phyloP scores from a whole-genome alignment of 1,284 basidiomycete species.

The Marasmius fiardii region DNA sequence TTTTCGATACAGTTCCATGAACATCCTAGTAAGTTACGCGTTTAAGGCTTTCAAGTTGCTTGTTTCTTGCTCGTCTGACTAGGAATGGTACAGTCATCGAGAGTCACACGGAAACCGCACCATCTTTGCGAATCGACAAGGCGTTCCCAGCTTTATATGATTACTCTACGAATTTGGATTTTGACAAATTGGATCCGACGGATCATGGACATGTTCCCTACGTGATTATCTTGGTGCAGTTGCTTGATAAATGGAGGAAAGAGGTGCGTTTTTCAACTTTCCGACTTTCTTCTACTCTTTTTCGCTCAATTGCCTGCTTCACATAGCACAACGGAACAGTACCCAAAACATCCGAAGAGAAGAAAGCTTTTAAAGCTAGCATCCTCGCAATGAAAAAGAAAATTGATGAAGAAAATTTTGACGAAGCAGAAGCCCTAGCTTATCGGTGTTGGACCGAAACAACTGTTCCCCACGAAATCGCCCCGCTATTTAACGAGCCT shows the following conservation, averaged over 20 bases:
- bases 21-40: slow-evolving; percentile 63
- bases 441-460: slow-evolving; percentile 73
- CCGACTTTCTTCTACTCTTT: too few species aligned
- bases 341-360: slow-evolving; percentile 67
- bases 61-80: not conserved
- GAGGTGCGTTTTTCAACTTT: slow-evolving; percentile 38
- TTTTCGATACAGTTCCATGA: slow-evolving; percentile 86
- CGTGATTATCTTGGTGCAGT: slow-evolving; percentile 82
- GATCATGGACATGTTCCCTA: slow-evolving; percentile 89
- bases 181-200: slow-evolving; percentile 76
- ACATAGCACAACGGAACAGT: slow-evolving; percentile 61
- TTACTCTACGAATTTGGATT: slow-evolving; percentile 70
- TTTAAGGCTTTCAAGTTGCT: not conserved
- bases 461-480: slow-evolving; percentile 66
- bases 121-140: slow-evolving; percentile 85
- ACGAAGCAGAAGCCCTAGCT: slow-evolving; percentile 84
- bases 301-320: slow-evolving; percentile 1
- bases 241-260: slow-evolving; percentile 78
- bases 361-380: slow-evolving; percentile 73
- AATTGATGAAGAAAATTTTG: slow-evolving; percentile 93
- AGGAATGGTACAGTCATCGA: slow-evolving; percentile 69
- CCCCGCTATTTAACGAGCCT: slow-evolving; percentile 63
- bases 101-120: slow-evolving; percentile 83
- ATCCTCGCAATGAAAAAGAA: slow-evolving; percentile 64
- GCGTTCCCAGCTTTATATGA: slow-evolving; percentile 83